Conservation (phyloP, 345 rosid species). For the Microcos paniculata region DNA sequence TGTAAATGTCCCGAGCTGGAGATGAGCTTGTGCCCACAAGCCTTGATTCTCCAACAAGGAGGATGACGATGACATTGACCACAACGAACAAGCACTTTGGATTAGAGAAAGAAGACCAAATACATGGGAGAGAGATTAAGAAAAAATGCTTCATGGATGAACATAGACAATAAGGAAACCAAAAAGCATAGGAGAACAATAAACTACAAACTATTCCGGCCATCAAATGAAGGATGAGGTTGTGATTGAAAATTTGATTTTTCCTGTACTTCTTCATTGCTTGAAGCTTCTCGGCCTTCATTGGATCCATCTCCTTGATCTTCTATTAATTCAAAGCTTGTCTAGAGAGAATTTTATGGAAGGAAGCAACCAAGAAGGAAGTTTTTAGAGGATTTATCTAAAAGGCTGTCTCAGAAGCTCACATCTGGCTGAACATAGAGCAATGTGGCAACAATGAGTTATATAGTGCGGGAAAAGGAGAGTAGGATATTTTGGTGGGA, state of each 20-base stretch:
- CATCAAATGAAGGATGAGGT: slow-evolving; percentile 23
- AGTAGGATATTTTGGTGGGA: slow-evolving; percentile 2
- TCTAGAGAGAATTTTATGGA: neutral
- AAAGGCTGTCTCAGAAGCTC: neutral
- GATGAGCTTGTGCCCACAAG: slow-evolving; percentile 16
- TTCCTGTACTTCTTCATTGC: slow-evolving; percentile 28
- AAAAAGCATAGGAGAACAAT: slow-evolving; percentile 20
- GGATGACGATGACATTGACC: slow-evolving; percentile 47
- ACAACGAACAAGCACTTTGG: slow-evolving; percentile 53
- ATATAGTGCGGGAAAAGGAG: slow-evolving; percentile 21
- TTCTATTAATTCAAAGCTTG: neutral
- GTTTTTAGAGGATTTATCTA: neutral
- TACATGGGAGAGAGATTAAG: slow-evolving; percentile 23
- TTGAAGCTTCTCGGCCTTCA: slow-evolving; percentile 7
- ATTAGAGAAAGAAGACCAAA: slow-evolving; percentile 27
- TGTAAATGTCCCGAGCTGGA: slow-evolving; percentile 26
- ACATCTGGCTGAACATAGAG: slow-evolving; percentile 20
- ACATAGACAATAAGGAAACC: slow-evolving; percentile 28
- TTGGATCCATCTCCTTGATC: slow-evolving; percentile 8
- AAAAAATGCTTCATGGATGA: slow-evolving; percentile 24
- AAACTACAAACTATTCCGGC: slow-evolving; percentile 30
- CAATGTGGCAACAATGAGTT: slow-evolving; percentile 16
- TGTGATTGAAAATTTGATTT: slow-evolving; percentile 19
- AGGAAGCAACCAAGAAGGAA: neutral
- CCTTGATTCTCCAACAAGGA: slow-evolving; percentile 54